Percentiles rank a stretch among this genome's conserved stretches.
These are phyloP conservation scores for Rutstroemia sp. DNA, from an alignment of 2,329 filamentous ascomycete species.

Conservation along the genomic window DNA sequence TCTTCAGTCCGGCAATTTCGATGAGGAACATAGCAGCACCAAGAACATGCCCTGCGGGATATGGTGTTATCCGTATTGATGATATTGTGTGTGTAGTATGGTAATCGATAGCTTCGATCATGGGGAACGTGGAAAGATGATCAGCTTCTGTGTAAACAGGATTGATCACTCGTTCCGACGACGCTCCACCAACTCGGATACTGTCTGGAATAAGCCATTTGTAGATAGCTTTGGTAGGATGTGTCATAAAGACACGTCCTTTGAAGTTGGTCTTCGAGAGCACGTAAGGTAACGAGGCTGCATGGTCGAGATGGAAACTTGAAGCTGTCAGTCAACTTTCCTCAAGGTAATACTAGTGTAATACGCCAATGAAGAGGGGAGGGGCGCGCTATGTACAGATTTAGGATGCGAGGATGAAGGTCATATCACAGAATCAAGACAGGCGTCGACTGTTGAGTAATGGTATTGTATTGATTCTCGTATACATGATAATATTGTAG, in stretches of 20 bases:
- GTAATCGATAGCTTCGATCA: conserved; percentile 97
- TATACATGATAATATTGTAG: conserved; percentile 27
- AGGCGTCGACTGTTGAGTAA: conserved; percentile 27
- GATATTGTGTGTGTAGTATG: conserved; percentile 97
- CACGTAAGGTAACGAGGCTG: conserved; percentile 96
- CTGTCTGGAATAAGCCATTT: conserved; percentile 99
- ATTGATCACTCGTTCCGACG: conserved; percentile 49
- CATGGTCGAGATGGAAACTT: conserved; percentile 97
- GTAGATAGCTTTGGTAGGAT: conserved; percentile 98
- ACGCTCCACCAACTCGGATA: conserved; percentile 75
- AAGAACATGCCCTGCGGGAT: conserved; percentile 94
- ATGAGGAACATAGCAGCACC: conserved; percentile 98
- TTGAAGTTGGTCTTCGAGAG: conserved; percentile 97
- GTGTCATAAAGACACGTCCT: conserved; percentile 96
- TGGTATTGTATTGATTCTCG: conserved; percentile 39
- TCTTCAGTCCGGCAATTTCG: conserved; percentile 92
- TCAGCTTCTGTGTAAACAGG: conserved; percentile 92
- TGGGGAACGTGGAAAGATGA: conserved; percentile 84
- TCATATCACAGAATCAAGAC: conserved; percentile 30
- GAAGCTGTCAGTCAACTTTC: conserved; percentile 18
- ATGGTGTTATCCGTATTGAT: conserved; percentile 92
- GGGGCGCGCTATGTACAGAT: conserved; percentile 25
- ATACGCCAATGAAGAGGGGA: conserved; percentile 5
- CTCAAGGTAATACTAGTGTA: background rate
- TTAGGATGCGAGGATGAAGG: conserved; percentile 16